Conservation (phyloP, 2,329 filamentous ascomycete species). For the Apiospora pterosperma region DNA sequence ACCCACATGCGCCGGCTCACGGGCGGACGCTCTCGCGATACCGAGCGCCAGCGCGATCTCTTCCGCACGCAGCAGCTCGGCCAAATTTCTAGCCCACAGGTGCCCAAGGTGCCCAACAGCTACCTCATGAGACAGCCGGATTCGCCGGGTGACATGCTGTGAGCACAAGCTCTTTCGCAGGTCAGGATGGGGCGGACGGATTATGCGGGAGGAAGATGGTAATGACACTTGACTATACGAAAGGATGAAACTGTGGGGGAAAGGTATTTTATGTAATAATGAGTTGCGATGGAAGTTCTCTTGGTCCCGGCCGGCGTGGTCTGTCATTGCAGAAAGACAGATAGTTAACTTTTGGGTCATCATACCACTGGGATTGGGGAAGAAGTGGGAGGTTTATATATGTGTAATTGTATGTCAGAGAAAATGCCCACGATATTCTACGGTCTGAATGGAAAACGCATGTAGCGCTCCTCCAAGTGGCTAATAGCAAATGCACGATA, state of each 20-base stretch:
- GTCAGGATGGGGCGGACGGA: neutral
- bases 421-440: neutral
- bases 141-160: slow-evolving; percentile 22
- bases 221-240: neutral
- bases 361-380: neutral
- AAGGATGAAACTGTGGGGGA: neutral
- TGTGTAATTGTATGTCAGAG: neutral
- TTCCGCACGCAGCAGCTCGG: slow-evolving; percentile 25
- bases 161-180: neutral
- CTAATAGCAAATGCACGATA: neutral
- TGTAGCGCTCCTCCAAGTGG: neutral
- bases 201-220: neutral
- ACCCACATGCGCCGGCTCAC: slow-evolving; percentile 61
- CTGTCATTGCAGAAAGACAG: neutral
- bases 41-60: slow-evolving; percentile 31
- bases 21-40: slow-evolving; percentile 45
- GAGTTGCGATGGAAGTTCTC: neutral
- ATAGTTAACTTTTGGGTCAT: neutral
- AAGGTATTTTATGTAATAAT: neutral
- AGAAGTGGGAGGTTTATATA: neutral
- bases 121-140: slow-evolving; percentile 25
- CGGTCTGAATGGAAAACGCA: neutral
- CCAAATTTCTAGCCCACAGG: slow-evolving; percentile 34
- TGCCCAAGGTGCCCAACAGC: slow-evolving; percentile 37
- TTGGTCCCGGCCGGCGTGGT: neutral